Conservation (phyloP, 495 filamentous ascomycete genomes). For the Xylaria bambusicola region DNA sequence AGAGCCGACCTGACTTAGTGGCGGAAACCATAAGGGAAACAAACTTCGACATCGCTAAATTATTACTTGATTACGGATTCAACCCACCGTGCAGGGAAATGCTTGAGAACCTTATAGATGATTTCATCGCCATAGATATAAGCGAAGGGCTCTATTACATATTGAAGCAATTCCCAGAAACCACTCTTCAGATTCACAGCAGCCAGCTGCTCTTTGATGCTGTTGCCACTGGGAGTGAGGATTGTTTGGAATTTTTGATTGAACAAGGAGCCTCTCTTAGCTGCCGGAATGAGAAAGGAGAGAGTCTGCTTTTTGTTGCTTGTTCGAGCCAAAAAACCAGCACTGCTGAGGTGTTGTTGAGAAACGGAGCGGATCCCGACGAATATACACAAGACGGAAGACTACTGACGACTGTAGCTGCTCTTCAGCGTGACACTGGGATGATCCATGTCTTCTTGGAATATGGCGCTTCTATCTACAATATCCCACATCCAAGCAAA, state of each 20-base stretch:
- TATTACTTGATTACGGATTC: slow-evolving; percentile 29
- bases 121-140: not conserved
- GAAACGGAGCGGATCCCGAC: slow-evolving; percentile 23
- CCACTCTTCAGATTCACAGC: not conserved
- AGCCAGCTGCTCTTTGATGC: not conserved
- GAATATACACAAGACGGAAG: not conserved
- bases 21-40: slow-evolving; percentile 18
- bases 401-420: not conserved
- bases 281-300: slow-evolving; percentile 1
- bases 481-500: not conserved
- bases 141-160: not conserved
- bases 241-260: slow-evolving; percentile 13
- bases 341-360: slow-evolving; percentile 1
- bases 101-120: not conserved
- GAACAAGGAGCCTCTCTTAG: not conserved
- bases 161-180: not conserved
- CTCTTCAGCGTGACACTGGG: not conserved
- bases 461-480: slow-evolving; percentile 20
- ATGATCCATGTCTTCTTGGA: slow-evolving; percentile 18
- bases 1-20: slow-evolving; percentile 18
- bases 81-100: slow-evolving; percentile 1
- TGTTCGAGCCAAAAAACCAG: not conserved
- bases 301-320: slow-evolving; percentile 16
- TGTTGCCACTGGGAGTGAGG: not conserved
- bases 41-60: slow-evolving; percentile 26